phyloP scores from a whole-genome alignment of 2,329 filamentous ascomycete genomes.

The Claviceps arundinis region DNA sequence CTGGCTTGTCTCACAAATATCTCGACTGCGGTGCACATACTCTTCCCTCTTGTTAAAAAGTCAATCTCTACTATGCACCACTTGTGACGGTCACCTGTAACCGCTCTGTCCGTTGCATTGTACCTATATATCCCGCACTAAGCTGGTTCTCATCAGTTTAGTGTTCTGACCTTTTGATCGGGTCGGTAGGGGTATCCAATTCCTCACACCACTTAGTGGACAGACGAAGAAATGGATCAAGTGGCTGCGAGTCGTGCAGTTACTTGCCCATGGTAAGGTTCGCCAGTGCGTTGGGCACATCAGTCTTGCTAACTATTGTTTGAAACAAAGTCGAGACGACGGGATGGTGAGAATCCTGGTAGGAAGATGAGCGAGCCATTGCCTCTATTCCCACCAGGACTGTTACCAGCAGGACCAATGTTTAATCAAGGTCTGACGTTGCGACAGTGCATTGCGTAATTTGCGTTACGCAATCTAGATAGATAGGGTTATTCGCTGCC shows the following conservation, averaged over 20 bases:
- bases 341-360: conserved; percentile 67
- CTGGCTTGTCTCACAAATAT: neutral
- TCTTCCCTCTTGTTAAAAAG: conserved; percentile 49
- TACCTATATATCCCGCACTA: no score
- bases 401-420: neutral
- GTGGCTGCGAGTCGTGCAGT: conserved; percentile 53
- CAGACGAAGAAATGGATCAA: conserved; percentile 60
- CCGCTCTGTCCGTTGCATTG: no score
- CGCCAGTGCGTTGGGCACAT: conserved; percentile 53
- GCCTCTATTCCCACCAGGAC: neutral
- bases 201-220: conserved; percentile 27
- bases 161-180: no score
- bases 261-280: conserved; percentile 54
- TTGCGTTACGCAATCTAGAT: conserved; percentile 54
- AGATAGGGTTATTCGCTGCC: conserved; percentile 48
- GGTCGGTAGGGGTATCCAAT: no score
- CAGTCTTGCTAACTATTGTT: conserved; percentile 68
- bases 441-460: conserved; percentile 50
- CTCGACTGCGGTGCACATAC: conserved; percentile 32
- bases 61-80: conserved; percentile 45
- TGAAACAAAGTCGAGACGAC: conserved; percentile 49
- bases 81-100: no score
- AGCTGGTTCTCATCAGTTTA: no score
- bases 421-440: conserved; percentile 50
- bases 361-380: conserved; percentile 21